These are phyloP conservation scores for Crithidia expoeki DNA, from an alignment of 208 protist genomes.

Conservation along the genomic window DNA sequence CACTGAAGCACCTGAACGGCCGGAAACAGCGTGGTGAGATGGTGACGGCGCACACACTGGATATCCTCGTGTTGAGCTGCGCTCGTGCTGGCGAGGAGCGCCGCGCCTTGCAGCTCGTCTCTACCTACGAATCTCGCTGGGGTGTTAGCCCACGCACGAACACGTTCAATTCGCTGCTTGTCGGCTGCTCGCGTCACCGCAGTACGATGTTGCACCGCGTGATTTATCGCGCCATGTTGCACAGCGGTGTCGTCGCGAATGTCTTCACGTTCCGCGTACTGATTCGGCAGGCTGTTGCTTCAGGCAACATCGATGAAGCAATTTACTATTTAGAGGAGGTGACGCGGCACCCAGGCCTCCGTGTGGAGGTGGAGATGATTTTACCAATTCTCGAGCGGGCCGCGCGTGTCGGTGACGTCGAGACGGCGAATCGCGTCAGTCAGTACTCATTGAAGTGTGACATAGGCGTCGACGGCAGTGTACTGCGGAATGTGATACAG, in stretches of 20 bases:
- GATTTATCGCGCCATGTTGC: slow-evolving; percentile 65
- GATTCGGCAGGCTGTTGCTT: slow-evolving; percentile 79
- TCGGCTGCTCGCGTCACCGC: slow-evolving; percentile 43
- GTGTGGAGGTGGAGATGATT: slow-evolving; percentile 90
- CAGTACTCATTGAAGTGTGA: slow-evolving; percentile 85
- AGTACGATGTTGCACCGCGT: slow-evolving; percentile 65
- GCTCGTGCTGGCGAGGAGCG: slow-evolving; percentile 72
- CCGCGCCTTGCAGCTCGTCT: slow-evolving; percentile 64
- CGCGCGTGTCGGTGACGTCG: slow-evolving; percentile 74
- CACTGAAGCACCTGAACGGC: slow-evolving; percentile 50
- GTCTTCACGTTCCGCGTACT: slow-evolving; percentile 76
- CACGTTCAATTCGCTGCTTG: slow-evolving; percentile 77
- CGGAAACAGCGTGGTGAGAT: slow-evolving; percentile 41
- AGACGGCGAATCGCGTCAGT: slow-evolving; percentile 75
- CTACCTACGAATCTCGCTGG: slow-evolving; percentile 61
- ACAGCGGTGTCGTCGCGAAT: slow-evolving; percentile 70
- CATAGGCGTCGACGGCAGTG: slow-evolving; percentile 77
- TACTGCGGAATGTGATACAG: slow-evolving; percentile 69
- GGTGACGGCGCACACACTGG: slow-evolving; percentile 78
- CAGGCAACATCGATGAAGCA: slow-evolving; percentile 83
- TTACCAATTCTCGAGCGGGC: slow-evolving; percentile 82
- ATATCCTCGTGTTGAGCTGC: slow-evolving; percentile 72
- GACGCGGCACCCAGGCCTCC: slow-evolving; percentile 54
- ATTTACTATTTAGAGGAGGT: slow-evolving; percentile 77
- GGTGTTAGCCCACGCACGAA: slow-evolving; percentile 67